Base-by-base conservation (phyloP, 2,329 filamentous ascomycete genomes). In the Talaromyces atroroseus region DNA sequence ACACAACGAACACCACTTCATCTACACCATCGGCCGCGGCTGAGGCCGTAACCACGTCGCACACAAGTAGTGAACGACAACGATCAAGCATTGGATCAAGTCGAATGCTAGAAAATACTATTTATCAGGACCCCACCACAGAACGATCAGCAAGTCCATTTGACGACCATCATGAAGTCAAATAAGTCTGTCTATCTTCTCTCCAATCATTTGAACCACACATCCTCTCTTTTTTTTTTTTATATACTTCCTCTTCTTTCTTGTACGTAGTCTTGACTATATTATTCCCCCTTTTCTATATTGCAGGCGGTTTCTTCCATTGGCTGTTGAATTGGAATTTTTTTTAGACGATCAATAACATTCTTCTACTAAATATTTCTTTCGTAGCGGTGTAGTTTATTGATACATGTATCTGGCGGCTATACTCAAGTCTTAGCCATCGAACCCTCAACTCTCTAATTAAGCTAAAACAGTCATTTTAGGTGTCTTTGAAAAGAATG, bases 61-160 rank as follows among this genome's bases (percentile, higher is more conserved):
- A 12, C 24, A 56, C 12, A 38, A 49, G 44, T 26, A 34, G 38
- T 24, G 36, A 56, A 54, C 58, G 62, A 51, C 60, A 65, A 53
- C 61, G 60, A 42, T 54, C 62, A 56, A 64, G 63, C 59, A 55
- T 68, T n/a, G 63, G 62, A 34, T 70, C 72, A 18, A 68, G 65
- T 52, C 65, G 68, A 49, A 59, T 66, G 50, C 62, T 64, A 16
- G 65, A 67, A n/a, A 40, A 54, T 21, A 6, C 52, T 21, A 42
- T 49, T 23, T 52, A 26, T n/a, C 52, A 52, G 8, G 52, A 52
- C n/a, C n/a, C 38, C 14, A 24, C 48, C 26, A 49, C 14, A 26
- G 40, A 52, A 40, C 47, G 57, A 40, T 54, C 57, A 29, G 24
- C 52, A 6, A 58, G 57, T 45, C 57, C 57, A 32, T 58, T 58